phyloP scores from a whole-genome alignment of 2,329 filamentous ascomycete genomes.

The Alternaria dauci region DNA sequence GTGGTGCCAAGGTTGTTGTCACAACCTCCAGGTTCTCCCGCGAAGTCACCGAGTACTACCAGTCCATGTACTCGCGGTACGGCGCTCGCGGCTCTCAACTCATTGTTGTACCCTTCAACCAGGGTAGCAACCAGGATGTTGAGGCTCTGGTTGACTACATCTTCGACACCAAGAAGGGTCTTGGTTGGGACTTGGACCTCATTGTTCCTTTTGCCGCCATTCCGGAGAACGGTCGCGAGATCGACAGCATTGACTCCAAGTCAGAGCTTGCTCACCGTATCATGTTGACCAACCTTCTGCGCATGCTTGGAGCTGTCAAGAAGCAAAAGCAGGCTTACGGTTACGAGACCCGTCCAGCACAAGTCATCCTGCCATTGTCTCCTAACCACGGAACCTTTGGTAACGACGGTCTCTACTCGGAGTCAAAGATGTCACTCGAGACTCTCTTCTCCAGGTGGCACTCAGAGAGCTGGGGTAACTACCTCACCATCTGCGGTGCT shows the following conservation, averaged over 20 bases:
- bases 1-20: conserved; percentile 95
- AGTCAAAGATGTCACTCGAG: conserved; percentile 96
- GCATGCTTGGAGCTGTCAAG: conserved; percentile 90
- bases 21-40: conserved; percentile 97
- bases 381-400: conserved; percentile 99
- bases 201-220: conserved; percentile 97
- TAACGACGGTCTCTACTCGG: conserved; percentile 96
- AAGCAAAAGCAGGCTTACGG: conserved; percentile 84
- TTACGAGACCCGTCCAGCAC: conserved; percentile 93
- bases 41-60: conserved; percentile 98
- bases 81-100: conserved; percentile 94
- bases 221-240: conserved; percentile 96
- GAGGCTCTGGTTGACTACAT: conserved; percentile 95
- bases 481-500: conserved; percentile 96
- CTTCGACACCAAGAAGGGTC: conserved; percentile 93
- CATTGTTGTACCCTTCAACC: conserved; percentile 98
- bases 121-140: conserved; percentile 97
- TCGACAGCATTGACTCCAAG: conserved; percentile 95
- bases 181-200: conserved; percentile 97
- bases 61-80: conserved; percentile 95
- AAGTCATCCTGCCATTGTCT: conserved; percentile 94
- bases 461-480: conserved; percentile 96
- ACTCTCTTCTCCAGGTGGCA: conserved; percentile 99
- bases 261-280: conserved; percentile 98
- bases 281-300: conserved; percentile 96